Base-by-base conservation (phyloP, 2,329 filamentous ascomycete genomes). In the Aspergillus aculeatus region DNA sequence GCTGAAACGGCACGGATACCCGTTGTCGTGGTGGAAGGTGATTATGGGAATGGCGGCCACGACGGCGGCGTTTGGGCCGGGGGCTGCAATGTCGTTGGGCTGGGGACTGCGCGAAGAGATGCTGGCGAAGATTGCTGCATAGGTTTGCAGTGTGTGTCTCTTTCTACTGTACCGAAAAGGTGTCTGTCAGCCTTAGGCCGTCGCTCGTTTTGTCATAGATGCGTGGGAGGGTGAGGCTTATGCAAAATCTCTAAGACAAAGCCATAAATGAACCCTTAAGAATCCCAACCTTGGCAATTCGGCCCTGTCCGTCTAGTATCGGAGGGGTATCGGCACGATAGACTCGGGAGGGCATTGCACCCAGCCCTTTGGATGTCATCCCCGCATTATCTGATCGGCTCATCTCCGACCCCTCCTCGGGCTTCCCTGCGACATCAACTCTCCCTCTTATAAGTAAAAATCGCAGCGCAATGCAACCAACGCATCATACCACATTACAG, bases 11-110 rank as follows among this genome's bases (percentile, higher is more conserved):
- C 11, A 7, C 12, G 60, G 60, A 1, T 47, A 6, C 2, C 23
- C 24, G 23, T 19, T 59, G 14, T 32, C 52, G 14, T 48, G 57
- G 52, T 56, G 47, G 32, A 50, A 56, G 16, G 31, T 49, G 4
- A 24, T 47, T 5, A 16, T 32, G 41, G 57, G 14, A 1, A 16
- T 54, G 32, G 51, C 44, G 23, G 24, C 7, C 16, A 44, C 35
- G 6, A 31, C 38, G 2, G 16, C 23, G 16, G 24, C 51, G 10
- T 29, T 47, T 12, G 35, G 51, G 4, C 23, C 51, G 23, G 35
- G 51, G 19, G 35, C 38, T 9, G 10, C 51, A 3, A 44, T 47
- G 24, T 23, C 16, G 1, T 24, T 54, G 23, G 51, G 51, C 6
- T 54, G 51, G 51, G 35, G 51, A 21, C 41, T 23, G 51, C 41